Base-by-base conservation (phyloP, 441 rosid genomes). In the Francoa sonchifolia region DNA sequence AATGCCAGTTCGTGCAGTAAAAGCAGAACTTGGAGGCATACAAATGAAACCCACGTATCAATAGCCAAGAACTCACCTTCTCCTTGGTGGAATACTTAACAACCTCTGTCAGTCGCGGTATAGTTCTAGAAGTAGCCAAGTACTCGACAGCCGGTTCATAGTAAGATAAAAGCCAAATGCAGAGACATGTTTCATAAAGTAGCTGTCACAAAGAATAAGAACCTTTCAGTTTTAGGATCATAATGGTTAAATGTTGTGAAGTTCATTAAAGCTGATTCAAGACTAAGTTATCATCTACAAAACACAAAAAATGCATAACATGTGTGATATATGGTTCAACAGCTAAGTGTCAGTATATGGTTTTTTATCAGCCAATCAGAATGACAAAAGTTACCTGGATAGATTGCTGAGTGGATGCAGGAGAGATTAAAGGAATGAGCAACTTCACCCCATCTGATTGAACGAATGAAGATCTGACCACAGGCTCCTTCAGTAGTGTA, bases 381-480 rank as follows among this genome's bases (percentile, higher is more conserved):
- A 31, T 2, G 10, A 44, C 51, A 52, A 19, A 38, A 11, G 30
- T 44, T 65, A 87, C 99, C 97, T 92, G 99, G 33, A 81, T 81
- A 26, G 99, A 92, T 55, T 92, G 97, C 66, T 87, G 99, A 21
- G 94, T 92, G 27, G 95, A 79, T 55, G 92, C 97, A 33, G 99
- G 99, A 57, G 81, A 72, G 59, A 92, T 87, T 30, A 77, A 63
- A 53, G 95, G 95, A 61, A 77, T 64, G 44, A 92, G 68, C 55
- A 92, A 66, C 70, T 92, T 87, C 65, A 92, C 85, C 21, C 99
- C 99, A 59, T 92, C 95, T 48, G 69, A 81, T 55, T 67, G 75
- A 57, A 87, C 95, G 68, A 92, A 92, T 6, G 82, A 83, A 20
- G 92, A 87, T 69, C 99, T 83, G 51, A 87, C 92, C 33, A 72